A percentile compares a stretch with the other conserved stretches of the same genome.
phyloP scores from a whole-genome alignment of 1,139 yeast genomes.

The Magnusiomyces sp. region DNA sequence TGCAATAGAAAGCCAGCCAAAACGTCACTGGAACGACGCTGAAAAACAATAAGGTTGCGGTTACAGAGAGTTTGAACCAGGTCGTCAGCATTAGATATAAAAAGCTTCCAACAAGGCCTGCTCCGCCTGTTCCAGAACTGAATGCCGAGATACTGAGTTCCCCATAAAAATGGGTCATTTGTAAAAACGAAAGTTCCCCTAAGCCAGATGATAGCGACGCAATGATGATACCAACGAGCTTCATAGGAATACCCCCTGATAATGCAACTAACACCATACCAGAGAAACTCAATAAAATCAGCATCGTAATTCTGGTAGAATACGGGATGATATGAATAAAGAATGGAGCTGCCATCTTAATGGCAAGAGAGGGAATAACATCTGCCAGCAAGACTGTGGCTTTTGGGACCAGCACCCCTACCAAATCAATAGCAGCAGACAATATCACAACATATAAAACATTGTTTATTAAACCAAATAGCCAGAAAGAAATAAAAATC shows the following conservation, averaged over 20 bases:
- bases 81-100: conserved; percentile 49
- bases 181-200: conserved; percentile 84
- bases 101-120: conserved; percentile 78
- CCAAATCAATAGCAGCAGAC: conserved; percentile 87
- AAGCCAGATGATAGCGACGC: conserved; percentile 84
- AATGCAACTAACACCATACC: conserved; percentile 74
- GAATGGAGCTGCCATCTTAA: conserved; percentile 73
- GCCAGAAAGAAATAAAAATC: conserved; percentile 47
- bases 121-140: conserved; percentile 93
- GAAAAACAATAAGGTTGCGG: conserved; percentile 40
- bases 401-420: conserved; percentile 76
- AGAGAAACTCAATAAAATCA: conserved; percentile 52
- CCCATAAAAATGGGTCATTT: conserved; percentile 58
- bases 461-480: conserved; percentile 81
- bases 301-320: conserved; percentile 24
- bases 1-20: conserved; percentile 28
- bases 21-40: conserved; percentile 41
- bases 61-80: conserved; percentile 40
- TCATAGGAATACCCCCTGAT: conserved; percentile 29
- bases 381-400: conserved; percentile 81
- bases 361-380: conserved; percentile 67
- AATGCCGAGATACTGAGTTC: conserved; percentile 68
- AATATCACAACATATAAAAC: conserved; percentile 84
- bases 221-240: conserved; percentile 62
- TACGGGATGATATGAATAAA: conserved; percentile 63